Conservation (phyloP, 345 rosid genomes). For the Ailanthus altissimus region DNA sequence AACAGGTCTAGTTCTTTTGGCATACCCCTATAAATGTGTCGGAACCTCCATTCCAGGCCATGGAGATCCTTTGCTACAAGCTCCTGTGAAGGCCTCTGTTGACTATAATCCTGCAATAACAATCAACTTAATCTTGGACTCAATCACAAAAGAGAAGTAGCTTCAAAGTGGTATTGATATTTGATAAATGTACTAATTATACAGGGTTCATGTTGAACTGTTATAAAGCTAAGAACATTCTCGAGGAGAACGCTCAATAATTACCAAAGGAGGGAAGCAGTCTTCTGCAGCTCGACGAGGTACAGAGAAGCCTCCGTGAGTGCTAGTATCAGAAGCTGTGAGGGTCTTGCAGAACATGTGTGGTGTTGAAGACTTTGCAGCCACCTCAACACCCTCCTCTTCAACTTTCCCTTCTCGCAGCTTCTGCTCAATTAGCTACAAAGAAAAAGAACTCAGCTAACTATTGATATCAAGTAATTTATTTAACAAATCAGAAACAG, state of each 20-base stretch:
- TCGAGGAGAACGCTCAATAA: not conserved
- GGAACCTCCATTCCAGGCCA: constrained; percentile 92
- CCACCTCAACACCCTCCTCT: constrained; percentile 64
- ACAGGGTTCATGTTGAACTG: not conserved
- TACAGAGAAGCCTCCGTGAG: constrained; percentile 98
- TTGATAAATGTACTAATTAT: not conserved
- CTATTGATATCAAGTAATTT: not conserved
- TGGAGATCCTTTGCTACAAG: constrained; percentile 96
- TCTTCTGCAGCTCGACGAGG: constrained; percentile 99
- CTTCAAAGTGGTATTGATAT: not conserved
- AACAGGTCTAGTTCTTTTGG: not conserved
- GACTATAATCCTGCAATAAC: constrained; percentile 74
- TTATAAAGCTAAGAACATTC: not conserved
- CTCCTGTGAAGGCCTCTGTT: constrained; percentile 97
- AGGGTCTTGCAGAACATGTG: constrained; percentile 99
- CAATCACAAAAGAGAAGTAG: not conserved
- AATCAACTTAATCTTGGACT: constrained; percentile 13
- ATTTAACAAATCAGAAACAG: constrained; percentile 15
- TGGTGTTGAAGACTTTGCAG: constrained; percentile 65
- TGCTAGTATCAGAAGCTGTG: constrained; percentile 98
- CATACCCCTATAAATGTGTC: constrained; percentile 93
- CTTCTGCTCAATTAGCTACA: constrained; percentile 56
- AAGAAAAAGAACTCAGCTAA: not conserved
- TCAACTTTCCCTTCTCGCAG: constrained; percentile 52
- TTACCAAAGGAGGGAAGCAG: constrained; percentile 98